Conservation (phyloP, 208 protist genomes). For the Crithidia brevicula region DNA sequence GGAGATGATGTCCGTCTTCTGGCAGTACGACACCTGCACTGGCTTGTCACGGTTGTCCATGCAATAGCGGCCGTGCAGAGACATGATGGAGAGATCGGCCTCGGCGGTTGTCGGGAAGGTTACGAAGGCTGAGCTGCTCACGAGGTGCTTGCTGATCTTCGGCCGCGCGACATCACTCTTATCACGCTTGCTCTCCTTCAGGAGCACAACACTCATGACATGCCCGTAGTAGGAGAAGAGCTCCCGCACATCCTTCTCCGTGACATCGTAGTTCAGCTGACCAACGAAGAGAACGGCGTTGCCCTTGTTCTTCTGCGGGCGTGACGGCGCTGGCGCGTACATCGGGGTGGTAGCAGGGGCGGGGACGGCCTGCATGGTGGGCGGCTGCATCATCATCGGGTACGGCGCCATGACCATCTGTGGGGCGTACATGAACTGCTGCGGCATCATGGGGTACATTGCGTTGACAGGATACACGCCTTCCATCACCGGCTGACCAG, state of each 20-base stretch:
- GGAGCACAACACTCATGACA: conserved; percentile 44
- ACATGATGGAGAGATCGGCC: conserved; percentile 55
- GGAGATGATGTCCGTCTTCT: background rate
- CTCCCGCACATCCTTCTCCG: conserved; percentile 37
- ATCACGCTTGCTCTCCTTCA: conserved; percentile 37
- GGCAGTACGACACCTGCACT: conserved; percentile 45
- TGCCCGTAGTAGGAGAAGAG: conserved; percentile 43
- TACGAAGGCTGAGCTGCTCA: conserved; percentile 52
- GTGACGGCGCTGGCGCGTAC: conserved; percentile 18
- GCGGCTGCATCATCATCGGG: background rate
- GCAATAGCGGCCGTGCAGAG: conserved; percentile 51
- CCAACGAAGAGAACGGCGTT: conserved; percentile 47
- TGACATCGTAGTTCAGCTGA: conserved; percentile 44
- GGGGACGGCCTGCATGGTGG: conserved; percentile 5
- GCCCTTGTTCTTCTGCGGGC: conserved; percentile 25
- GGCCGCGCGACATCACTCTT: conserved; percentile 8
- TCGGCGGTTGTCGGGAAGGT: conserved; percentile 52
- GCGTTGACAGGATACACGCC: conserved; percentile 6
- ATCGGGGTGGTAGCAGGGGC: background rate
- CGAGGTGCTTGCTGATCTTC: conserved; percentile 25
- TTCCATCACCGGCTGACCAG: background rate
- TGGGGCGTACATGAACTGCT: conserved; percentile 24
- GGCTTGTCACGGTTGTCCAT: conserved; percentile 59
- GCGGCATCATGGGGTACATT: conserved; percentile 22
- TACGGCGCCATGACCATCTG: conserved; percentile 19